Evolutionary conservation across 1,284 basidiomycete genomes (phyloP).

Genomic region (Trichosporon sp.): DNA sequence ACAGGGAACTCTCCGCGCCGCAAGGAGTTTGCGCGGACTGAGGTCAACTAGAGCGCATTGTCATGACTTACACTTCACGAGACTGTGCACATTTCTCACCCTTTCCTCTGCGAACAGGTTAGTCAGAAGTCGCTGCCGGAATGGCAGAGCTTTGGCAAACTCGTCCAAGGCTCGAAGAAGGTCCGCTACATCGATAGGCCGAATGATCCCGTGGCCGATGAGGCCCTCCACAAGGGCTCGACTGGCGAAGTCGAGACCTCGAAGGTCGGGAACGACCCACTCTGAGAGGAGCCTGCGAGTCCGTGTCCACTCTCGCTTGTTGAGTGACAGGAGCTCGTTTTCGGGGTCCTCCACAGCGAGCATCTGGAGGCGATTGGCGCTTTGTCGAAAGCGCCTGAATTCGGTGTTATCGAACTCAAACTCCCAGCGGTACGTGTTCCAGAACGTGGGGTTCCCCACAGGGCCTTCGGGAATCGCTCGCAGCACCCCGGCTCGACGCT

Average conservation of each 20-base stretch:
- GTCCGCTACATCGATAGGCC: conserved; percentile 27
- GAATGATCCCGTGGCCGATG: conserved; percentile 41
- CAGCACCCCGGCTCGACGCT: conserved; percentile 33
- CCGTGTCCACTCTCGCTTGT: background rate
- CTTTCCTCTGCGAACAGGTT: conserved; percentile 42
- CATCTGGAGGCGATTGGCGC: conserved; percentile 22
- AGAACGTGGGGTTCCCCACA: conserved; percentile 37
- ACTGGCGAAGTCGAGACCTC: conserved; percentile 29
- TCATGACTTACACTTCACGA: conserved; percentile 27
- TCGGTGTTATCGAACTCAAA: conserved; percentile 25
- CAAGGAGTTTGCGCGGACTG: conserved; percentile 3
- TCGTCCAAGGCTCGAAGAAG: conserved; percentile 26
- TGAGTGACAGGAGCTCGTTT: conserved; percentile 26
- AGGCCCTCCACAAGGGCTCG: conserved; percentile 45
- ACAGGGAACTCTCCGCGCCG: conserved; percentile 1
- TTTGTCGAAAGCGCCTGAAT: conserved; percentile 16
- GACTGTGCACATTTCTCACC: conserved; percentile 28
- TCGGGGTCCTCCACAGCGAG: conserved; percentile 34
- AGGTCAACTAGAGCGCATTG: background rate
- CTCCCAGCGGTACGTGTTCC: conserved; percentile 40
- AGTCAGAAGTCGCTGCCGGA: conserved; percentile 40
- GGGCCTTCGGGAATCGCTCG: conserved; percentile 36
- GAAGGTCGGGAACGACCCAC: conserved; percentile 26
- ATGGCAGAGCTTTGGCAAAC: conserved; percentile 17
- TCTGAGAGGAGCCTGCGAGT: background rate